Base-by-base conservation (phyloP, 78 protist species). In the Isochrysis galbana region DNA sequence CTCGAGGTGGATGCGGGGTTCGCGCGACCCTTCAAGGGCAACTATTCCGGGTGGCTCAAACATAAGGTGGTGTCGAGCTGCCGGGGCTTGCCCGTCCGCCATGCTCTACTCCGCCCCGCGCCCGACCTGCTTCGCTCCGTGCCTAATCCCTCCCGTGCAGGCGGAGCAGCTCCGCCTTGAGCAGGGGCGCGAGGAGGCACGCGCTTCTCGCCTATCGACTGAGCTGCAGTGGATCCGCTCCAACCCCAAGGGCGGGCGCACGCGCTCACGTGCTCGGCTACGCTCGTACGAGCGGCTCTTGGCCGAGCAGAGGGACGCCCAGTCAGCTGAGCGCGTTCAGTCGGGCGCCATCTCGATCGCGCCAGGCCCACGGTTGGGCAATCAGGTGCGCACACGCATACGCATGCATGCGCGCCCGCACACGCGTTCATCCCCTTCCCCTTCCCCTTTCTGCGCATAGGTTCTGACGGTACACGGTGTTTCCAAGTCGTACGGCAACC, bases 1-100 rank as follows among this genome's bases (percentile, higher is more conserved):
- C 48, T 95, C 70, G 97, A 95, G 55, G 89, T 95, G n/a, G 96
- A 95, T 47, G 80, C 95, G 26, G 97, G 97, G 17, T 7, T 0
- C 3, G 48, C 92, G n/a, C 80, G 91, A 22, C 96, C 96, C 38
- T 91, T 67, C 5, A 17, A 44, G 23, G 89, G 96, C 0, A 95
- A 94, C 91, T 95, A 95, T 80, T 54, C 94, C 0, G 91, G 42
- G 23, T 95, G 97, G 97, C 89, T 95, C 45, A 1, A 0, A 46
- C 74, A 92, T 34, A 95, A 95, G 72, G 95, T 88, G n/a, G 38
- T 67, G 32, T 82, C 61, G 61, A 51, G 61, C 61, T 51, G 61
- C 61, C 61, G 61, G 61, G n/a, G n/a, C n/a, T n/a, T n/a, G n/a
- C n/a, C n/a, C n/a, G n/a, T n/a, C n/a, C n/a, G n/a, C n/a, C n/a